Base-by-base conservation (phyloP, 345 rosid genomes). In the Isatis tinctoria region DNA sequence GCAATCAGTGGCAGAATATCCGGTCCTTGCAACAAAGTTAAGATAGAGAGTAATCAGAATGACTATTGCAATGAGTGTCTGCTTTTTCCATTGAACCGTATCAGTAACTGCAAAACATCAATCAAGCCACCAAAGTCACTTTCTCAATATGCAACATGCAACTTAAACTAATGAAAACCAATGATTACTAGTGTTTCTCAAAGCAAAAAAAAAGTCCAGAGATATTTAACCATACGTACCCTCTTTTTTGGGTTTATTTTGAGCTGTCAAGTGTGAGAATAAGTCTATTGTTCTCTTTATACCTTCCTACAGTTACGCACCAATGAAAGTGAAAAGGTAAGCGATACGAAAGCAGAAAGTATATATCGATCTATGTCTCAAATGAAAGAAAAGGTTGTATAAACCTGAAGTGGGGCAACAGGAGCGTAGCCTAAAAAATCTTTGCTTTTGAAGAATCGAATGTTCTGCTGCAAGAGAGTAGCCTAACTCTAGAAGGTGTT, bases 401-500 rank as follows among this genome's bases (percentile, higher is more conserved):
- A 49, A 81, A 94, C 97, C 99, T 92, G 86, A 80, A 95, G 87
- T 36, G 93, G 68, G 59, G 90, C 82, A 45, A 92, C 48, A 54
- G 97, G 97, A 26, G 82, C 41, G 57, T 95, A 95, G 79, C 97
- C 96, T 61, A 95, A 85, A 26, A 58, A 87, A 66, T 88, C 91
- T 48, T 86, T 92, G 97, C 97, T 81, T 92, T 95, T 17, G 90
- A 83, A 56, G 90, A 84, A 76, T 83, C 74, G 74, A 92, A 95
- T 56, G 96, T 77, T 85, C 96, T 83, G 83, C 72, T 88, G 82
- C 96, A 82, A 32, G 97, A 85, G 66, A 92, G 92, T 40, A 95
- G 90, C 61, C 96, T 87, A 77, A 95, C 76, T 84, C 96, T 93
- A 3, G 97, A 95, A 77, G 97, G 97, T 63, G 87, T 95, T 78